phyloP scores from a whole-genome alignment of 148 eudicot species.

The Fallopia convolvulus region DNA sequence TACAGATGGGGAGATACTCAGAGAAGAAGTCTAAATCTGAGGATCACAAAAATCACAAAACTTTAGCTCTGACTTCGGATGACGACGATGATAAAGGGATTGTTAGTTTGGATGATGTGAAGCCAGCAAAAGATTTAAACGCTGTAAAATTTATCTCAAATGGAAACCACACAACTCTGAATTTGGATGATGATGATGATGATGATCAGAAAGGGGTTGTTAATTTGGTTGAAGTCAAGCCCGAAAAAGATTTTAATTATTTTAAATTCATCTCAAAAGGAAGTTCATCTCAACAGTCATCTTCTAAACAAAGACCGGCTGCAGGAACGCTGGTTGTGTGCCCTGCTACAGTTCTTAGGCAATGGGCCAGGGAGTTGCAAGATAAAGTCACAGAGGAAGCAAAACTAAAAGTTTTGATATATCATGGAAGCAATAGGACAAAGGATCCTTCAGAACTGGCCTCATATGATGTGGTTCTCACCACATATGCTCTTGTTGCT shows the following conservation, averaged over 20 bases:
- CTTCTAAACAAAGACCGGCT: constrained; percentile 51
- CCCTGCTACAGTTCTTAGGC: constrained; percentile 94
- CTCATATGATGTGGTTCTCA: constrained; percentile 75
- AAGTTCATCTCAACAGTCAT: constrained; percentile 27
- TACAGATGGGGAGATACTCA: constrained; percentile 52
- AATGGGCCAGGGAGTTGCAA: constrained; percentile 85
- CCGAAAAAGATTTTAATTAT: constrained; percentile 23
- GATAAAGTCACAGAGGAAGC: constrained; percentile 67
- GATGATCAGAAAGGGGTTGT: constrained; percentile 36
- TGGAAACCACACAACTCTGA: constrained; percentile 31
- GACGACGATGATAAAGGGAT: background rate
- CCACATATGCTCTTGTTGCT: constrained; percentile 82
- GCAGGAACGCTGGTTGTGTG: constrained; percentile 96
- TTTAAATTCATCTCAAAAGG: constrained; percentile 32
- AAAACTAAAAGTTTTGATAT: constrained; percentile 55
- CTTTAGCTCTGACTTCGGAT: background rate
- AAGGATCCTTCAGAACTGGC: constrained; percentile 73
- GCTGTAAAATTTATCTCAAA: background rate
- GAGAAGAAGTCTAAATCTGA: constrained; percentile 51
- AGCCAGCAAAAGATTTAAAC: background rate
- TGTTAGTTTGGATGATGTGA: background rate
- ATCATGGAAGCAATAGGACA: constrained; percentile 89
- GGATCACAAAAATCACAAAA: constrained; percentile 14
- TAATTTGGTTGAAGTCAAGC: constrained; percentile 24
- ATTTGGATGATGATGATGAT: constrained; percentile 58